Conservation (phyloP, 2,329 filamentous ascomycete genomes). For the Leptographium galeiforme region DNA sequence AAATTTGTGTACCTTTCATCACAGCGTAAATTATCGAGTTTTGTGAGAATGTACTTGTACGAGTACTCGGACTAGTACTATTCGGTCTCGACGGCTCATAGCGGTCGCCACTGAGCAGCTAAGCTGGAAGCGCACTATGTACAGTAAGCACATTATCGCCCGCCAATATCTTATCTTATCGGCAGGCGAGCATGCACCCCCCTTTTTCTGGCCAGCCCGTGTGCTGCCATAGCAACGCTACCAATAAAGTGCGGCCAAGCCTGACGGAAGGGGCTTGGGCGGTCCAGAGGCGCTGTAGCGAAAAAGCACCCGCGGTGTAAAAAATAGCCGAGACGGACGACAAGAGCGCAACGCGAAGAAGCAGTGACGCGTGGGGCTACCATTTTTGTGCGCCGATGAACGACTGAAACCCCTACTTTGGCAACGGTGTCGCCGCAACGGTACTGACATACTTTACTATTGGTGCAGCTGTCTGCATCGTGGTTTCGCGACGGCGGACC, state of each 20-base stretch:
- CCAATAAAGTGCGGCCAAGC: no score
- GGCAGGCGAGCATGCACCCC: not conserved
- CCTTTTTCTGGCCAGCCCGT: not conserved
- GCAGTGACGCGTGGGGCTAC: no score
- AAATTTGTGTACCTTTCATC: no score
- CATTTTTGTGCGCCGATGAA: not conserved
- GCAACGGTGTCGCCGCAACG: not conserved
- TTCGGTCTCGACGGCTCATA: no score
- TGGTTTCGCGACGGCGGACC: not conserved
- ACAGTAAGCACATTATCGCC: not conserved
- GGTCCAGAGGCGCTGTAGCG: not conserved
- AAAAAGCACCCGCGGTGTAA: not conserved
- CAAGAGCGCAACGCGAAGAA: not conserved
- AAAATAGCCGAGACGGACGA: not conserved
- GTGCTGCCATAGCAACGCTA: conserved; percentile 11
- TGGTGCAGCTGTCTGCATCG: not conserved
- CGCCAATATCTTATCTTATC: not conserved
- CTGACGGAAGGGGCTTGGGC: no score
- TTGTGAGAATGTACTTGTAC: no score
- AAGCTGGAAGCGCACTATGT: not conserved
- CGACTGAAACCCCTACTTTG: not conserved
- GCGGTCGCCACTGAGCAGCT: no score
- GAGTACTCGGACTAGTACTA: no score
- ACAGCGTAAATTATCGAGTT: no score
- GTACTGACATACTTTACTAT: not conserved